Conservation (phyloP, 495 filamentous ascomycete genomes). For the Penicillium maclennaniae region DNA sequence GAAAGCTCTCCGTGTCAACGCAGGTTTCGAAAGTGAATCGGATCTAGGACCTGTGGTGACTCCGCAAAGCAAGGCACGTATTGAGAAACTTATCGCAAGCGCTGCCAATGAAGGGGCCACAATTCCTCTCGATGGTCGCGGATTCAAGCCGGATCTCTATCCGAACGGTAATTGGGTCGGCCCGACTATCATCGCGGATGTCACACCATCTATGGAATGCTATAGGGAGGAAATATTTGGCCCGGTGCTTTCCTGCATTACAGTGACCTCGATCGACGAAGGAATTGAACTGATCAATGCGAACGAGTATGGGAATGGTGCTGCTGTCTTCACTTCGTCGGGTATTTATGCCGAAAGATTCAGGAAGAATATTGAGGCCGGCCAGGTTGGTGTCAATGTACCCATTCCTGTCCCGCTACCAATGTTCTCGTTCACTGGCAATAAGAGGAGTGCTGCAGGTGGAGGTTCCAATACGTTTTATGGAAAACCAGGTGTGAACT, state of each 20-base stretch:
- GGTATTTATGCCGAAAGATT: slow-evolving; percentile 56
- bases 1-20: background rate
- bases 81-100: background rate
- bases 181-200: slow-evolving; percentile 20
- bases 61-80: background rate
- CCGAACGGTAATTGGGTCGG: slow-evolving; percentile 32
- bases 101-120: background rate
- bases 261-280: slow-evolving; percentile 53
- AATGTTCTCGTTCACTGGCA: slow-evolving; percentile 94
- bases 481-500: slow-evolving; percentile 78
- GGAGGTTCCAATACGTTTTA: slow-evolving; percentile 91
- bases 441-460: slow-evolving; percentile 88
- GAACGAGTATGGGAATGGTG: slow-evolving; percentile 65
- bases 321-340: slow-evolving; percentile 59
- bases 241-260: slow-evolving; percentile 32
- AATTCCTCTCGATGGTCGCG: background rate
- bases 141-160: background rate
- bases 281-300: slow-evolving; percentile 48
- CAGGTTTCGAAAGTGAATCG: background rate
- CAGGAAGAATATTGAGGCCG: slow-evolving; percentile 55
- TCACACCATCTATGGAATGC: slow-evolving; percentile 12
- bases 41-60: background rate
- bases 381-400: slow-evolving; percentile 54
- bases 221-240: slow-evolving; percentile 29
- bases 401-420: slow-evolving; percentile 81